Conservation (phyloP, 139 green algal genomes). For the Parachlorella kessleri region DNA sequence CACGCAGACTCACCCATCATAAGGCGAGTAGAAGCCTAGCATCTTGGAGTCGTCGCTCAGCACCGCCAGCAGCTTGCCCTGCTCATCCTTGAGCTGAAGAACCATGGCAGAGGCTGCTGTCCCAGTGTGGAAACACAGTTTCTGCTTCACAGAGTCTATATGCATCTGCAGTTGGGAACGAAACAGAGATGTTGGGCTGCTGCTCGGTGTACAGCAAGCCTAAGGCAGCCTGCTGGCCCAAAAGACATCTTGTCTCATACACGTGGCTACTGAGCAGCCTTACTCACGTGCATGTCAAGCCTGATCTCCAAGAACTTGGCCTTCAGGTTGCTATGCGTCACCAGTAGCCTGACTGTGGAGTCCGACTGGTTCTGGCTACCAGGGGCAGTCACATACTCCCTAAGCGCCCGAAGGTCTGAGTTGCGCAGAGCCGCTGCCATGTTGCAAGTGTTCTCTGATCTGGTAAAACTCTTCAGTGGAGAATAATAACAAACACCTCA, state of each 20-base stretch:
- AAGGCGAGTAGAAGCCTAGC: conserved; percentile 96
- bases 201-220: too few species aligned
- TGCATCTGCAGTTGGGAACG: conserved; percentile 66
- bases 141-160: conserved; percentile 85
- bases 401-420: conserved; percentile 52
- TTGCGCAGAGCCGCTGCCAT: too few species aligned
- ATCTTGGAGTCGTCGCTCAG: conserved; percentile 66
- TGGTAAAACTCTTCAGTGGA: too few species aligned
- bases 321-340: conserved; percentile 95
- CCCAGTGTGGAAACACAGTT: conserved; percentile 89
- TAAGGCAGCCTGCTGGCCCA: too few species aligned
- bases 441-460: too few species aligned
- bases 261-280: too few species aligned
- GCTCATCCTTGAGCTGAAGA: conserved; percentile 86
- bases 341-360: conserved; percentile 83
- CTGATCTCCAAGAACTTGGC: conserved; percentile 92
- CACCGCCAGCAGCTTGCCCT: conserved; percentile 45
- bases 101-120: conserved; percentile 79
- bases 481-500: too few species aligned
- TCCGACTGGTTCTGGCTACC: conserved; percentile 65
- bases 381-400: conserved; percentile 59
- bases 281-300: conserved; percentile 88
- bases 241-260: too few species aligned
- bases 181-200: neutral
- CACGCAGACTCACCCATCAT: conserved; percentile 67